These are phyloP conservation scores for Geotrichum macrosporum DNA, from an alignment of 1,139 yeast genomes.

Conservation along the genomic window DNA sequence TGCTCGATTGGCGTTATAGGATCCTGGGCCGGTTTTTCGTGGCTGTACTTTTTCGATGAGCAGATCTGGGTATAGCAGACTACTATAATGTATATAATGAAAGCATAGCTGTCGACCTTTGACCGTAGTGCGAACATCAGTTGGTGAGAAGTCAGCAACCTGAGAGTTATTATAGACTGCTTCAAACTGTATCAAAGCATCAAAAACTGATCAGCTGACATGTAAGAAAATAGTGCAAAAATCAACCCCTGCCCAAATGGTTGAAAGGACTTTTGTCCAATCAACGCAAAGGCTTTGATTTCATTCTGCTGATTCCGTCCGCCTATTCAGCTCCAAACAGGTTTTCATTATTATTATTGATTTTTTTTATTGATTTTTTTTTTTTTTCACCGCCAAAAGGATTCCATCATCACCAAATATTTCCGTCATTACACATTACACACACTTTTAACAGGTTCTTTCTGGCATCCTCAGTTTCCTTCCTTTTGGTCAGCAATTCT, in stretches of 20 bases:
- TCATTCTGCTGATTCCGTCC: conserved; percentile 3
- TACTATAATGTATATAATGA: not conserved
- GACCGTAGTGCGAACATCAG: too few relatives aligned
- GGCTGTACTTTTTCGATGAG: conserved; percentile 68
- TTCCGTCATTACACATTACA: not conserved
- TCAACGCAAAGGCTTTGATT: conserved; percentile 8
- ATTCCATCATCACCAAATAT: not conserved
- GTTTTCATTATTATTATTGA: too few relatives aligned
- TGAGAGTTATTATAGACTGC: too few relatives aligned
- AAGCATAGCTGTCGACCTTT: too few relatives aligned
- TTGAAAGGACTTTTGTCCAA: conserved; percentile 6
- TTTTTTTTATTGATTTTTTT: not conserved
- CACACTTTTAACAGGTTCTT: not conserved
- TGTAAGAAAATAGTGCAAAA: too few relatives aligned
- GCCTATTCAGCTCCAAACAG: too few relatives aligned
- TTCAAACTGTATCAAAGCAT: too few relatives aligned
- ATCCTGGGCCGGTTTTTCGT: conserved; percentile 84
- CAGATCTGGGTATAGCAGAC: conserved; percentile 29
- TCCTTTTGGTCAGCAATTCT: not conserved
- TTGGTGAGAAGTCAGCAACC: too few relatives aligned
- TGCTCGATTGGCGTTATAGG: conserved; percentile 81
- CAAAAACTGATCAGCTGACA: not conserved
- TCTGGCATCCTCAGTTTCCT: not conserved
- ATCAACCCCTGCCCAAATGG: too few relatives aligned
- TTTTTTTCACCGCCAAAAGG: conserved; percentile 3